phyloP scores from a whole-genome alignment of 768 basidiomycete genomes.

The Agaricus sinodeliciosus region DNA sequence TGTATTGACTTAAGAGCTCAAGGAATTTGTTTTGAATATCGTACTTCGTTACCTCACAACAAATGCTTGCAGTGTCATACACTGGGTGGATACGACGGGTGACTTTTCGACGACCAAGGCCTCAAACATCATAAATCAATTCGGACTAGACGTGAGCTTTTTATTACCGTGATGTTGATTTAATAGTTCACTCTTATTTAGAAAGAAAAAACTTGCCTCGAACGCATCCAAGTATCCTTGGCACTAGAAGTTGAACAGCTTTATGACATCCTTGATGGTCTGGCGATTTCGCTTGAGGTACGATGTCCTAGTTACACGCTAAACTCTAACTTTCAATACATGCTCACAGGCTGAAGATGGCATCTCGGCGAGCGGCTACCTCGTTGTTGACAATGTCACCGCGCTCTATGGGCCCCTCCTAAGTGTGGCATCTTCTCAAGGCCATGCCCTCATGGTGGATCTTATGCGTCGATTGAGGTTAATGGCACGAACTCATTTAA shows the following conservation, averaged over 20 bases:
- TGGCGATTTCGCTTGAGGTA: conserved; percentile 24
- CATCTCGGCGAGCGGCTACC: conserved; percentile 25
- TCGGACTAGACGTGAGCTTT: conserved; percentile 17
- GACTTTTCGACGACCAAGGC: conserved; percentile 54
- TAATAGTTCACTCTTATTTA: conserved; percentile 7
- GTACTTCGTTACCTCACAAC: conserved; percentile 44
- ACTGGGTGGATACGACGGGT: conserved; percentile 73
- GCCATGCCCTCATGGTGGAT: conserved; percentile 67
- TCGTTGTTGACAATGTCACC: conserved; percentile 65
- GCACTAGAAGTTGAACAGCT: conserved; percentile 54
- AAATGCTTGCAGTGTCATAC: conserved; percentile 28
- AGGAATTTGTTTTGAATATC: conserved; percentile 59
- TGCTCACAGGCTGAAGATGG: neutral
- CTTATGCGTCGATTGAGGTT: conserved; percentile 61
- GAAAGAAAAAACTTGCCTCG: conserved; percentile 30
- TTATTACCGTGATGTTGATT: neutral
- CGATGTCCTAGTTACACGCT: neutral
- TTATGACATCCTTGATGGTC: conserved; percentile 40
- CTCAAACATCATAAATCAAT: conserved; percentile 22
- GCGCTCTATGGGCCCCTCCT: conserved; percentile 57
- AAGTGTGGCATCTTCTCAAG: conserved; percentile 62
- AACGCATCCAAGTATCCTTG: conserved; percentile 51
- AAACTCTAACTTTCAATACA: neutral
- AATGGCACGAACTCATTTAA: conserved; percentile 35
- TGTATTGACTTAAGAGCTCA: neutral